Conservation (phyloP, 2,329 filamentous ascomycete species). For the Neospermospora avenae region DNA sequence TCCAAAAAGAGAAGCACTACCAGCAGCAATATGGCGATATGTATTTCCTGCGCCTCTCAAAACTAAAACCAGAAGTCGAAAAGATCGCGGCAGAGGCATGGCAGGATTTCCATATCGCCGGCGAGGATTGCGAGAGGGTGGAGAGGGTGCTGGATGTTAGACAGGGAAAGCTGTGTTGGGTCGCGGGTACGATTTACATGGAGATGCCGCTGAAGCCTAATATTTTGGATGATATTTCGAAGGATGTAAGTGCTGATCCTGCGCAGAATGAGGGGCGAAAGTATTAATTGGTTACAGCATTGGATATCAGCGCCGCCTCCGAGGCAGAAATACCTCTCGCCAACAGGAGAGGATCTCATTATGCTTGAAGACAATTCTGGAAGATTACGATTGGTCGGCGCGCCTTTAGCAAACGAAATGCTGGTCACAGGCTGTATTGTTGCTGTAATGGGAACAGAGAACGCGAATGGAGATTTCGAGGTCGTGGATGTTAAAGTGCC, state of each 20-base stretch:
- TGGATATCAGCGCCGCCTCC: conserved; percentile 83
- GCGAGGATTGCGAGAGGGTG: conserved; percentile 70
- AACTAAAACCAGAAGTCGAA: conserved; percentile 82
- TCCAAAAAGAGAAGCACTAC: conserved; percentile 73
- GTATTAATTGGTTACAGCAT: conserved; percentile 51
- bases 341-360: conserved; percentile 58
- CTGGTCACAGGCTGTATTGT: conserved; percentile 92
- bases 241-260: conserved; percentile 64
- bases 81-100: conserved; percentile 71
- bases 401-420: conserved; percentile 61
- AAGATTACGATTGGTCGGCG: conserved; percentile 74
- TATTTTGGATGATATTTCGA: conserved; percentile 90
- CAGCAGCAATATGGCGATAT: conserved; percentile 96
- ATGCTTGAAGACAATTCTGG: conserved; percentile 97
- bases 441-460: conserved; percentile 93
- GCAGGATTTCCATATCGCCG: conserved; percentile 73
- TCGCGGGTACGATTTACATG: conserved; percentile 93
- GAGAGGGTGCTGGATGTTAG: conserved; percentile 92
- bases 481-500: conserved; percentile 87
- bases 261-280: background rate
- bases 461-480: conserved; percentile 86
- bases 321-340: conserved; percentile 70
- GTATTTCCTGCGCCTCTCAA: conserved; percentile 89
- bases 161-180: conserved; percentile 94
- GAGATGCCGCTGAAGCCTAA: conserved; percentile 96